phyloP scores from a whole-genome alignment of 179 eudicot species.

The Silene vulgaris region DNA sequence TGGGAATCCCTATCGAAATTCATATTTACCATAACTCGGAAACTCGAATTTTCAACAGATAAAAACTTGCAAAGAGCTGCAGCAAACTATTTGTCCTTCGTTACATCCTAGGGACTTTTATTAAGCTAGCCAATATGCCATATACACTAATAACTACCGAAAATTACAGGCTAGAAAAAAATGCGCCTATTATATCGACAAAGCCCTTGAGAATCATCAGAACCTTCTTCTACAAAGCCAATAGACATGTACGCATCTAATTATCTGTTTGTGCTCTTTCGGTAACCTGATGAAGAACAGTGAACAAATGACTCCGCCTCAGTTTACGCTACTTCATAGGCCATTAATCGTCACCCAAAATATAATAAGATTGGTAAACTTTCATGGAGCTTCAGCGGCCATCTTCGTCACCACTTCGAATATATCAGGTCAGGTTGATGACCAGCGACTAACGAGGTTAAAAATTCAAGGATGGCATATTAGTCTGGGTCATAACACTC shows the following conservation, averaged over 20 bases:
- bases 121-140: slow-evolving; percentile 15
- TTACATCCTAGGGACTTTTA: not conserved
- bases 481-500: not conserved
- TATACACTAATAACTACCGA: slow-evolving; percentile 20
- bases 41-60: not conserved
- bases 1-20: not conserved
- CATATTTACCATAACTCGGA: not conserved
- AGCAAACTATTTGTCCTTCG: not conserved
- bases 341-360: slow-evolving; percentile 17
- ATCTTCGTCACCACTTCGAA: not conserved
- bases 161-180: slow-evolving; percentile 17
- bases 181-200: slow-evolving; percentile 28
- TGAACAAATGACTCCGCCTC: slow-evolving; percentile 14
- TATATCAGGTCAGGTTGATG: not conserved
- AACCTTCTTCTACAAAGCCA: slow-evolving; percentile 15
- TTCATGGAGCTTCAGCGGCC: slow-evolving; percentile 15
- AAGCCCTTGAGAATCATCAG: slow-evolving; percentile 19
- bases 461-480: not conserved
- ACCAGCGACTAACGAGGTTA: not conserved
- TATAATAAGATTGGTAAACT: slow-evolving; percentile 6
- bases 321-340: not conserved
- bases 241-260: slow-evolving; percentile 14
- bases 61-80: slow-evolving; percentile 6
- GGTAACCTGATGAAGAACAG: slow-evolving; percentile 6
- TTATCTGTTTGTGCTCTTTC: not conserved